Conservation (phyloP, 345 rosid species). For the Ceriops tagal region DNA sequence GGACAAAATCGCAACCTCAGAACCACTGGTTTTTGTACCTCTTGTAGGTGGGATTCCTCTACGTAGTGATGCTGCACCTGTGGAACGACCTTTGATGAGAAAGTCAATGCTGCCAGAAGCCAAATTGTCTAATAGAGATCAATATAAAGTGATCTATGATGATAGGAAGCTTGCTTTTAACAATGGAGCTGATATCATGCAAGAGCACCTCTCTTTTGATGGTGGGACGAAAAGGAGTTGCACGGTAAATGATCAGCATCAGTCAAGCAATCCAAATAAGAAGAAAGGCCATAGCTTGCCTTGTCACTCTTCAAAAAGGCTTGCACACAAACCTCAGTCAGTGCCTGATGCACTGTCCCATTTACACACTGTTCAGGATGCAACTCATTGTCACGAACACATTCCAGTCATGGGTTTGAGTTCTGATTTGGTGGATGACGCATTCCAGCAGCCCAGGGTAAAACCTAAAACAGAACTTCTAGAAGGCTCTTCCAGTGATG, state of each 20-base stretch:
- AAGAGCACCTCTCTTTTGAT: constrained; percentile 19
- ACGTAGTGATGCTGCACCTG: constrained; percentile 11
- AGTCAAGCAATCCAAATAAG: constrained; percentile 10
- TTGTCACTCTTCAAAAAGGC: constrained; percentile 21
- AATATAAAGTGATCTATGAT: constrained; percentile 14
- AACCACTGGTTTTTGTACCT: constrained; percentile 3
- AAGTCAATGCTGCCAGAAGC: constrained; percentile 18
- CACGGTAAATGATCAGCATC: constrained; percentile 20
- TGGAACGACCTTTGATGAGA: constrained; percentile 9
- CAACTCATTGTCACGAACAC: not conserved
- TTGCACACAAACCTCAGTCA: constrained; percentile 24
- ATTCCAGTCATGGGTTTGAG: too few species aligned
- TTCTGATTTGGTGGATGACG: constrained; percentile 13
- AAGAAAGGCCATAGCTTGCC: constrained; percentile 27
- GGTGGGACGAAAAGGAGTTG: constrained; percentile 7
- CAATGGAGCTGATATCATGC: constrained; percentile 24
- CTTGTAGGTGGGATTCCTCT: constrained; percentile 13
- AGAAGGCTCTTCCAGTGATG: constrained; percentile 3
- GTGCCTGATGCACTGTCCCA: not conserved
- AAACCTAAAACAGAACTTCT: not conserved
- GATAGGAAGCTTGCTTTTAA: constrained; percentile 15
- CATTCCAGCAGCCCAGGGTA: constrained; percentile 20
- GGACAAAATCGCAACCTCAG: not conserved
- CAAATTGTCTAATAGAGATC: constrained; percentile 16
- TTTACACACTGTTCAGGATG: constrained; percentile 3